Evolutionary conservation across 345 rosid species (phyloP).

Genomic region (Citrus mangshanensis): DNA sequence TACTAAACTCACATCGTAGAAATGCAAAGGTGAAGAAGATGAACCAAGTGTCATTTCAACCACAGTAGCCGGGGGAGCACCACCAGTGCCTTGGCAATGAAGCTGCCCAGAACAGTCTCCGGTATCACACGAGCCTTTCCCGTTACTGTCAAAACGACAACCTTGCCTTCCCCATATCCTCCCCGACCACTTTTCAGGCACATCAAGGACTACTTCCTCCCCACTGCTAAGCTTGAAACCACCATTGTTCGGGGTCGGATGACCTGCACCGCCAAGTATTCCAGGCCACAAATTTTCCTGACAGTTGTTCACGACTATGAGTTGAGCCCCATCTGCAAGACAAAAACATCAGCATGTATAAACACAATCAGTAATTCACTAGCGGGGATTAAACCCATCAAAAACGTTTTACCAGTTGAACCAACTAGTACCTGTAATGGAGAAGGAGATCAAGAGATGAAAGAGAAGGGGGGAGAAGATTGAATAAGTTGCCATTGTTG

Average conservation of each 20-base stretch:
- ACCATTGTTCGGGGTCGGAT: constrained; percentile 50
- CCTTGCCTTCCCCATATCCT: constrained; percentile 87
- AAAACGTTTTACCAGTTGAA: neutral
- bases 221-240: constrained; percentile 68
- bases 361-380: neutral
- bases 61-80: constrained; percentile 76
- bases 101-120: constrained; percentile 65
- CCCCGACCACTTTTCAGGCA: constrained; percentile 82
- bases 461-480: constrained; percentile 26
- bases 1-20: constrained; percentile 92
- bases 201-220: constrained; percentile 61
- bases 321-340: constrained; percentile 59
- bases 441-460: constrained; percentile 20
- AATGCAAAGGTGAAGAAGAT: constrained; percentile 64
- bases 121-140: constrained; percentile 68
- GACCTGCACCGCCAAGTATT: constrained; percentile 68
- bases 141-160: constrained; percentile 52
- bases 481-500: constrained; percentile 34
- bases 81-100: constrained; percentile 62
- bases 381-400: neutral
- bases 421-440: constrained; percentile 28
- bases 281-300: constrained; percentile 84
- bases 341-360: neutral
- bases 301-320: constrained; percentile 82
- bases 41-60: constrained; percentile 91